Evolutionary conservation across 306 rosid species (phyloP).

Genomic region (Albizia julibrissin): DNA sequence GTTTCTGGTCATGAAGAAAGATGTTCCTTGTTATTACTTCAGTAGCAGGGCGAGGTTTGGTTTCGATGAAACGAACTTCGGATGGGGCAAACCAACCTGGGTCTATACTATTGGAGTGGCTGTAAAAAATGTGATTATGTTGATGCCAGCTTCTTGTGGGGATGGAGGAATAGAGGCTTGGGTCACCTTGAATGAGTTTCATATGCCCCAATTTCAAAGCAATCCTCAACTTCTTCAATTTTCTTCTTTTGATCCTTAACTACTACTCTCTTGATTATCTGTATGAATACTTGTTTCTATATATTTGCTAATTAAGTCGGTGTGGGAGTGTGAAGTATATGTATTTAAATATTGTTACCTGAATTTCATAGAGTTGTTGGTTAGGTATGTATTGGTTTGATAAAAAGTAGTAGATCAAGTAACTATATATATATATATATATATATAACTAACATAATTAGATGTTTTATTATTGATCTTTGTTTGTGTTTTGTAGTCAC

Average conservation of each 20-base stretch:
- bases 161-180: conserved; percentile 44
- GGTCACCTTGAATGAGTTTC: conserved; percentile 41
- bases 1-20: neutral
- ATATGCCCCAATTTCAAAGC: conserved; percentile 32
- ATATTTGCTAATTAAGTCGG: too few species aligned
- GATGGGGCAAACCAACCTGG: conserved; percentile 54
- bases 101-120: conserved; percentile 28
- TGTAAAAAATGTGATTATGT: conserved; percentile 18
- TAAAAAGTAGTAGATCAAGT: too few species aligned
- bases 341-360: too few species aligned
- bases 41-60: conserved; percentile 22
- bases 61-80: conserved; percentile 42
- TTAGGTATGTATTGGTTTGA: too few species aligned
- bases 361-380: too few species aligned
- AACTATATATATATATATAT: too few species aligned
- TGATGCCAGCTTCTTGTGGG: conserved; percentile 33
- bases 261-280: neutral
- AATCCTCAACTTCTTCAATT: conserved; percentile 19
- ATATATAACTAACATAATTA: too few species aligned
- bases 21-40: neutral
- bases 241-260: neutral
- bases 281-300: too few species aligned
- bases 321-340: too few species aligned
- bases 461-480: too few species aligned
- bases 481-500: too few species aligned